Percentiles rank a stretch among this genome's conserved stretches.
phyloP scores from a whole-genome alignment of 1,284 basidiomycete genomes.

The Pyrrhoderma noxium region DNA sequence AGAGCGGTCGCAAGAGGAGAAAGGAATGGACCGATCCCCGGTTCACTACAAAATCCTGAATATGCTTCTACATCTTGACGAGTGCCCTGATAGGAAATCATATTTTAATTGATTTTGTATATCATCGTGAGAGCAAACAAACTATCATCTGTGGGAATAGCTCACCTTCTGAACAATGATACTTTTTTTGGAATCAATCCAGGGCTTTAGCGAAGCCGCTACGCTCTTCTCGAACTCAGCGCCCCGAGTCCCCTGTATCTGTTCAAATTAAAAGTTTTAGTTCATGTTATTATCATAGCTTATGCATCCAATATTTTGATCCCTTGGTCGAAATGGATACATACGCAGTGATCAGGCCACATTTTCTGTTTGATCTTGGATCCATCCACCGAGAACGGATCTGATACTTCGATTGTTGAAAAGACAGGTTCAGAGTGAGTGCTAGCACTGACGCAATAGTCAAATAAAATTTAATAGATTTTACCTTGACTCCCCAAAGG shows the following conservation, averaged over 20 bases:
- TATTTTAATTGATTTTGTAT: not conserved
- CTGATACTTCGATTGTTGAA: constrained; percentile 13
- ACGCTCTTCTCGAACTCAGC: constrained; percentile 17
- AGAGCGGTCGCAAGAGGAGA: constrained; percentile 7
- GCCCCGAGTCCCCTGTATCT: constrained; percentile 14
- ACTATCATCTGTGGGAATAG: too few relatives aligned
- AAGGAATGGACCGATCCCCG: not conserved
- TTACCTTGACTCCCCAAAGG: not conserved
- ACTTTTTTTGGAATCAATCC: constrained; percentile 11
- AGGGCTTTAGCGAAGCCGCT: constrained; percentile 6
- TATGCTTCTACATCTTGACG: constrained; percentile 15
- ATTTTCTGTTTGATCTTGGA: constrained; percentile 15
- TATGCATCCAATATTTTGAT: not conserved
- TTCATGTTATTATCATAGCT: not conserved
- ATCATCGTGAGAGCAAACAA: too few relatives aligned
- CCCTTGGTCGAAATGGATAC: not conserved
- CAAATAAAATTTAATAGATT: not conserved
- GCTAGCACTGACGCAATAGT: constrained; percentile 7
- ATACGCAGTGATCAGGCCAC: constrained; percentile 21
- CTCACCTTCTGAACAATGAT: constrained; percentile 16
- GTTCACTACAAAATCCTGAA: constrained; percentile 16
- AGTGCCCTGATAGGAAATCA: constrained; percentile 14
- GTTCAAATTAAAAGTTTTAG: not conserved
- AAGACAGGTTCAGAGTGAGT: constrained; percentile 12
- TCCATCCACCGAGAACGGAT: constrained; percentile 11